These are phyloP conservation scores for Rhypophila decipiens DNA, from an alignment of 495 filamentous ascomycete species.

Conservation along the genomic window DNA sequence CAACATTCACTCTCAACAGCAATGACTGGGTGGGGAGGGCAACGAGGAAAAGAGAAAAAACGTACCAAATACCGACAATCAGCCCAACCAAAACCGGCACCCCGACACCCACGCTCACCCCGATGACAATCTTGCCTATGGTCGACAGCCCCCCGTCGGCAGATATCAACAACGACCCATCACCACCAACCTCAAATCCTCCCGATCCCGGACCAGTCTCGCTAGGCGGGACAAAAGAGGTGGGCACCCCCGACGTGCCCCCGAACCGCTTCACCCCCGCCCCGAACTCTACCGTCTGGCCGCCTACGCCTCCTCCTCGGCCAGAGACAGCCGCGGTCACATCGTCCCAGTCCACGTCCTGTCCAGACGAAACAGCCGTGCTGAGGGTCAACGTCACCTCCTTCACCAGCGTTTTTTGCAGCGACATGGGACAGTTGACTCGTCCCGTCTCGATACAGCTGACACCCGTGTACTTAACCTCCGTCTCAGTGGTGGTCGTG, in stretches of 20 bases:
- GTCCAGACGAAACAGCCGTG: conserved; percentile 32
- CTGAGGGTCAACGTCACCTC: conserved; percentile 26
- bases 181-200: neutral
- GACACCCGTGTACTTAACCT: conserved; percentile 31
- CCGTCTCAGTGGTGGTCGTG: conserved; percentile 27
- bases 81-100: neutral
- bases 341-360: conserved; percentile 28
- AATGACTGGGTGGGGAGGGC: neutral
- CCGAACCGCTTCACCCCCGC: neutral
- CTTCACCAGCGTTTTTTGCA: conserved; percentile 33
- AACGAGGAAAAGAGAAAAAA: neutral
- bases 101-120: neutral
- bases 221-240: neutral
- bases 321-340: conserved; percentile 12
- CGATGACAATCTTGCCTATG: neutral
- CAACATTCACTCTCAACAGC: no score
- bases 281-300: conserved; percentile 4
- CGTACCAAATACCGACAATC: neutral
- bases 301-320: no score
- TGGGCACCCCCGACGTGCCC: neutral
- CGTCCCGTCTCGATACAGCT: conserved; percentile 33
- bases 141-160: neutral
- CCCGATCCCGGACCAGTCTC: no score
- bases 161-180: neutral
- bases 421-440: conserved; percentile 40